A percentile compares a stretch with the other conserved stretches of the same genome.
phyloP scores from a whole-genome alignment of 257 asterid genomes.

The Solanum pinnatisectum region DNA sequence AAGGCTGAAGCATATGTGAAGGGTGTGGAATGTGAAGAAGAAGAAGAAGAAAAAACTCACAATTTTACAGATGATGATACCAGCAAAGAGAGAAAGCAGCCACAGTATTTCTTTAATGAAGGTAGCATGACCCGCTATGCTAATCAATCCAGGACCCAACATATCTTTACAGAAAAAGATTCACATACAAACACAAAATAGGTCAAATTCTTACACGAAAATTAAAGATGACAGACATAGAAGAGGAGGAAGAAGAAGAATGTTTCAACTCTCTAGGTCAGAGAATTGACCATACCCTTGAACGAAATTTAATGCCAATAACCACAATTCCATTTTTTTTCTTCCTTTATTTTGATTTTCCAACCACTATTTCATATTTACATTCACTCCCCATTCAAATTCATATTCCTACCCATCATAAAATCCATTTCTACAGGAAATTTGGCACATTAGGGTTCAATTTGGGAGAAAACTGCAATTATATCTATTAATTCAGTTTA shows the following conservation, averaged over 20 bases:
- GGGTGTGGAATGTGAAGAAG: background rate
- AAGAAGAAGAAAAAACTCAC: conserved; percentile 28
- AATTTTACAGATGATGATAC: conserved; percentile 76
- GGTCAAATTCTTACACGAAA: background rate
- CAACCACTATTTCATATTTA: background rate
- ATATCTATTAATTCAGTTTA: no score
- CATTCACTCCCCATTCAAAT: background rate
- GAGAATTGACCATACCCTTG: background rate
- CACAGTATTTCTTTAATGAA: conserved; percentile 47
- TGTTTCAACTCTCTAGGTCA: background rate
- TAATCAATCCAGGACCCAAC: conserved; percentile 19
- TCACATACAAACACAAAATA: background rate
- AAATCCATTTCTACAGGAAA: background rate
- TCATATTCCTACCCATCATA: background rate
- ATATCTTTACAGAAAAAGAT: background rate
- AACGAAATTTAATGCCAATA: background rate
- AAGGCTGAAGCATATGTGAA: background rate
- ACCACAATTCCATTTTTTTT: background rate
- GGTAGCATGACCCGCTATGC: conserved; percentile 29
- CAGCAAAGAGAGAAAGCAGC: conserved; percentile 47
- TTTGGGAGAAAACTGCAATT: background rate
- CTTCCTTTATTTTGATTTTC: background rate
- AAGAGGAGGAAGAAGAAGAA: background rate
- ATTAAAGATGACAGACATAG: no score
- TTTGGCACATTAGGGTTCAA: background rate